A percentile compares a stretch with the other conserved stretches of the same genome.
phyloP scores from a whole-genome alignment of 176 grass and related monocot species.

The Juncus effusus region DNA sequence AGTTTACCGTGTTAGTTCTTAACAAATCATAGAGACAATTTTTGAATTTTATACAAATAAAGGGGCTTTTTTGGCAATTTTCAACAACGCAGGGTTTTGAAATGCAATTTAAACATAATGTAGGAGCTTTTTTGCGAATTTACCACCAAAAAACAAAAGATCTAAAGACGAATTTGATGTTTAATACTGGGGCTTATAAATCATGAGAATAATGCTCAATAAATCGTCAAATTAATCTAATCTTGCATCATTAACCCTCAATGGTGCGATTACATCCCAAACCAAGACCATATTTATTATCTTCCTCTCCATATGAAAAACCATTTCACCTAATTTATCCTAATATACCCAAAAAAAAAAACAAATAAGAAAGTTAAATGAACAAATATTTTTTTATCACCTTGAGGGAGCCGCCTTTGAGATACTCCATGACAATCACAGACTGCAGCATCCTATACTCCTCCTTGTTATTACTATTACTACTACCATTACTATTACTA shows the following conservation, averaged over 20 bases:
- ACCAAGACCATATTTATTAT: neutral
- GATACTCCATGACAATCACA: constrained; percentile 85
- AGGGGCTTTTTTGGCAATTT: too few species aligned
- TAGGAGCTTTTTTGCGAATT: too few species aligned
- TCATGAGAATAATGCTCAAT: too few species aligned
- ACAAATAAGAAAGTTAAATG: neutral
- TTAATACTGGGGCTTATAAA: too few species aligned
- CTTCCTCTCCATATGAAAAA: neutral
- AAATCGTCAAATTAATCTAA: neutral
- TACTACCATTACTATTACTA: constrained; percentile 19
- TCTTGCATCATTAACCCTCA: constrained; percentile 3
- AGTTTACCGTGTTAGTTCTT: too few species aligned
- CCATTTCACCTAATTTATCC: neutral
- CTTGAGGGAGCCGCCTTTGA: constrained; percentile 90
- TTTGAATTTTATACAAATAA: too few species aligned
- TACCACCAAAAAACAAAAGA: too few species aligned
- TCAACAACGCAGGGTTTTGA: too few species aligned
- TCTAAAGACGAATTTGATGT: too few species aligned
- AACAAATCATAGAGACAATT: too few species aligned
- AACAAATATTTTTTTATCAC: constrained; percentile 35
- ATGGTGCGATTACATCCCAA: constrained; percentile 14
- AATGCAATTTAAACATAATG: too few species aligned
- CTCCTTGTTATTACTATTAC: constrained; percentile 10
- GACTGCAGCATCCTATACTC: constrained; percentile 84
- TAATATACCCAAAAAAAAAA: constrained; percentile 18